These are phyloP conservation scores for Furcasterigmium sp. DNA, from an alignment of 2,329 filamentous ascomycete genomes.

Conservation along the genomic window DNA sequence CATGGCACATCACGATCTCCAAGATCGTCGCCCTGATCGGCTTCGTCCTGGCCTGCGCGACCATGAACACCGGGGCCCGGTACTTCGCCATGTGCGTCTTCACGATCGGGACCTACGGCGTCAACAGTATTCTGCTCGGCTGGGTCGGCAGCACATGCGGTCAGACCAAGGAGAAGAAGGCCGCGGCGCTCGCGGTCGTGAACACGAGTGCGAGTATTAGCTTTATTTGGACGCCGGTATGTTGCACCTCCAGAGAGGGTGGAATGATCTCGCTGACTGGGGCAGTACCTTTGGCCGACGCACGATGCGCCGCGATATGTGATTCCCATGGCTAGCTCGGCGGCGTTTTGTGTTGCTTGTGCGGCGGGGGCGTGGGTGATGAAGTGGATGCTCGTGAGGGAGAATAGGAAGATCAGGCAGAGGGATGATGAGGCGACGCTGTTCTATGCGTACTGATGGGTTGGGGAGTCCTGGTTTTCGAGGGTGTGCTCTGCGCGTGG, in stretches of 20 bases:
- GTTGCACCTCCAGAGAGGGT: neutral
- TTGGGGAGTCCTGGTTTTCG: too few relatives aligned
- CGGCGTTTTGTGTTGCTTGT: conserved; percentile 13
- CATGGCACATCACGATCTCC: conserved; percentile 38
- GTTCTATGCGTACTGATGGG: conserved; percentile 8
- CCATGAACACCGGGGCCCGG: conserved; percentile 19
- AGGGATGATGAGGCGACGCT: conserved; percentile 6
- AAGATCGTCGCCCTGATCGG: conserved; percentile 30
- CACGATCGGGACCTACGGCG: conserved; percentile 18
- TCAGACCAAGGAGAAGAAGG: conserved; percentile 34
- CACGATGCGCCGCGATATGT: conserved; percentile 29
- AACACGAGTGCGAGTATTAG: conserved; percentile 14
- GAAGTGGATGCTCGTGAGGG: conserved; percentile 14
- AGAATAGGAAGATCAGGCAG: conserved; percentile 14
- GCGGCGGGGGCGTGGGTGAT: conserved; percentile 16
- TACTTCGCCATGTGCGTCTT: conserved; percentile 24
- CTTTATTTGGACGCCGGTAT: conserved; percentile 13
- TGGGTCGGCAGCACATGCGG: conserved; percentile 21
- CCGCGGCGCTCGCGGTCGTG: conserved; percentile 25
- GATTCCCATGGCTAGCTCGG: conserved; percentile 25
- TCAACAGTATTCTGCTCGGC: conserved; percentile 25
- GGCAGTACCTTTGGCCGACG: conserved; percentile 30
- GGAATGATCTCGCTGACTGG: neutral
- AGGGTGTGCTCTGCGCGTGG: too few relatives aligned
- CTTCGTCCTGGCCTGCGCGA: conserved; percentile 18